These are phyloP conservation scores for Colletotrichum incanum DNA, from an alignment of 2,329 filamentous ascomycete species.

Conservation along the genomic window DNA sequence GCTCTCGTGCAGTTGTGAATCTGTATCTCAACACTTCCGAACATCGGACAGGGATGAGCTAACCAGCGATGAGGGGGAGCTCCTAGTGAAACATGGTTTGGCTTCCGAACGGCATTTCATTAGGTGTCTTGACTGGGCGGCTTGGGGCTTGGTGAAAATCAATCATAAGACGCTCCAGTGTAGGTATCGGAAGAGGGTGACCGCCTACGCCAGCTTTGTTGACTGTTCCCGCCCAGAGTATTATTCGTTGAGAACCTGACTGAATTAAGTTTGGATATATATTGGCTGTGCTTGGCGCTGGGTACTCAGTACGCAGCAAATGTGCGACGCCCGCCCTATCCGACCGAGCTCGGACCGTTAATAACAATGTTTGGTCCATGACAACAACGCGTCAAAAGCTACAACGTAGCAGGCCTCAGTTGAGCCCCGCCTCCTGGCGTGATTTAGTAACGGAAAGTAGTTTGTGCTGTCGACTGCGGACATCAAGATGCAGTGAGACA, in stretches of 20 bases:
- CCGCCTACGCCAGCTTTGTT: no score
- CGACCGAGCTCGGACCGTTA: neutral
- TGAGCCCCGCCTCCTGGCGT: neutral
- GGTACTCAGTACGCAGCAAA: neutral
- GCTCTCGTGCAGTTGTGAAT: neutral
- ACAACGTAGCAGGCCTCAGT: neutral
- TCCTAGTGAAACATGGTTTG: neutral
- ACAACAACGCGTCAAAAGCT: neutral
- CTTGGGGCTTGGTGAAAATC: conserved; percentile 1
- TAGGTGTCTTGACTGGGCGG: neutral
- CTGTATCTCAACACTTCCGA: neutral
- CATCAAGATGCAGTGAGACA: neutral
- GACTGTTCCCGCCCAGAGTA: neutral
- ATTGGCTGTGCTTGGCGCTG: conserved; percentile 1
- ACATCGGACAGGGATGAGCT: conserved; percentile 4
- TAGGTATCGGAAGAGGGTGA: neutral
- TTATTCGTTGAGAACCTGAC: neutral
- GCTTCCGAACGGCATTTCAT: neutral
- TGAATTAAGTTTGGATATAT: conserved; percentile 1
- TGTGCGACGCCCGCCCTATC: neutral
- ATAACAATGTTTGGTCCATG: neutral
- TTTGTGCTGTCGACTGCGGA: neutral
- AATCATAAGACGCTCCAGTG: neutral
- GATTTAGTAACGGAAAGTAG: neutral
- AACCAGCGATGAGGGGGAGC: conserved; percentile 5